phyloP scores from a whole-genome alignment of 306 rosid genomes.

The Vachellia pachyceras region DNA sequence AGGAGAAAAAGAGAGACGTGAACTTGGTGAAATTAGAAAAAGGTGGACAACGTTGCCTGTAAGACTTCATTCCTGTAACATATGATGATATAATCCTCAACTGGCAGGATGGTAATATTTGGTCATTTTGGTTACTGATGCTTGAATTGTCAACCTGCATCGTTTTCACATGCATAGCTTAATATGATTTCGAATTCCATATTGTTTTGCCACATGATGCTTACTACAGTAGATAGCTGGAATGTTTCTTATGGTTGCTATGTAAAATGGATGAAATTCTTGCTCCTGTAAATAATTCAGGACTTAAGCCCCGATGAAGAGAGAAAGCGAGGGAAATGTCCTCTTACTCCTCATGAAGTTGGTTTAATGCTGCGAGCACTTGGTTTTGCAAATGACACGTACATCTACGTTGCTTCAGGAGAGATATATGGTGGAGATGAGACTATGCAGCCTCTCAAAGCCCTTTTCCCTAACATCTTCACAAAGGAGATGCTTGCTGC shows the following conservation, averaged over 20 bases:
- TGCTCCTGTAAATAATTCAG: slow-evolving; percentile 47
- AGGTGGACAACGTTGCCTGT: slow-evolving; percentile 98
- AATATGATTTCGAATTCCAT: slow-evolving; percentile 25
- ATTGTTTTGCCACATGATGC: slow-evolving; percentile 5
- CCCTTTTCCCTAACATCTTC: slow-evolving; percentile 89
- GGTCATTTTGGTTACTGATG: slow-evolving; percentile 6
- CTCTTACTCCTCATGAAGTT: slow-evolving; percentile 94
- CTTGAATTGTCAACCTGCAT: slow-evolving; percentile 27
- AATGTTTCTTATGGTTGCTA: slow-evolving; percentile 16
- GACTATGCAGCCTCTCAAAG: slow-evolving; percentile 87
- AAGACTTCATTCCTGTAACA: slow-evolving; percentile 52
- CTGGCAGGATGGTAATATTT: slow-evolving; percentile 21
- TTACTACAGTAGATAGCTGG: slow-evolving; percentile 8
- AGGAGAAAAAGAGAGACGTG: slow-evolving; percentile 90
- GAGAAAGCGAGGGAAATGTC: slow-evolving; percentile 96
- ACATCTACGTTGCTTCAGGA: slow-evolving; percentile 93
- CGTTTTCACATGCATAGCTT: slow-evolving; percentile 20
- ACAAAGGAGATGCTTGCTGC: slow-evolving; percentile 91
- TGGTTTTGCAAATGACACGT: slow-evolving; percentile 89
- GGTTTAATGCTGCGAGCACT: slow-evolving; percentile 93
- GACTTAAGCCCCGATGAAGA: slow-evolving; percentile 87
- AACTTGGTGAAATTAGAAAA: slow-evolving; percentile 93
- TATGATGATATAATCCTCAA: slow-evolving; percentile 17
- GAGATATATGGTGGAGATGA: slow-evolving; percentile 98
- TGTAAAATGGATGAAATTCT: slow-evolving; percentile 33